Conservation (phyloP, 164 flowering plant species). For the Aristolochia californica region DNA sequence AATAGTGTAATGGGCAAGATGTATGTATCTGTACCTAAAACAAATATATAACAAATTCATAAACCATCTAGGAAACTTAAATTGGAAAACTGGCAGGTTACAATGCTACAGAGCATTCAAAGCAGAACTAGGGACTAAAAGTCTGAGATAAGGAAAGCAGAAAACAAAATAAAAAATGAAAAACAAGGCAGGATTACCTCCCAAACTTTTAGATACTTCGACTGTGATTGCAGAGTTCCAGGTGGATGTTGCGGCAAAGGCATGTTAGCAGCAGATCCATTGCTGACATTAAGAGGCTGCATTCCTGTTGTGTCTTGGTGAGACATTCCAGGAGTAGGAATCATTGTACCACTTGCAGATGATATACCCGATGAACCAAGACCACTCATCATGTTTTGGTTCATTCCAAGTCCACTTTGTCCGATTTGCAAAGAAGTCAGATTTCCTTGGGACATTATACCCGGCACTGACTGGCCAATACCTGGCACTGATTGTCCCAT, state of each 20-base stretch:
- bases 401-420: slow-evolving; percentile 59
- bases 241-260: slow-evolving; percentile 55
- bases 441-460: slow-evolving; percentile 63
- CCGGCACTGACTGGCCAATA: slow-evolving; percentile 30
- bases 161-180: too few relatives aligned
- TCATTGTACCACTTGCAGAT: slow-evolving; percentile 69
- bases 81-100: background rate
- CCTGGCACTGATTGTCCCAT: slow-evolving; percentile 53
- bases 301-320: slow-evolving; percentile 54
- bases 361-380: slow-evolving; percentile 41
- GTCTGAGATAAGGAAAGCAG: too few relatives aligned
- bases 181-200: slow-evolving; percentile 44
- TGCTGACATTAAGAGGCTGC: slow-evolving; percentile 41
- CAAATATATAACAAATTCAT: too few relatives aligned
- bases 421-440: slow-evolving; percentile 46
- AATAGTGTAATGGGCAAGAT: too few relatives aligned
- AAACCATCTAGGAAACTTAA: background rate
- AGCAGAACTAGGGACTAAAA: background rate
- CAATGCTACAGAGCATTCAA: too few relatives aligned
- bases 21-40: too few relatives aligned
- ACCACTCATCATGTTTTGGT: slow-evolving; percentile 50
- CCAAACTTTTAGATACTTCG: slow-evolving; percentile 91
- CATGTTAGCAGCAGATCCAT: slow-evolving; percentile 48
- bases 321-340: slow-evolving; percentile 84
- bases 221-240: slow-evolving; percentile 47